phyloP scores from a whole-genome alignment of 305 asterid species.

The Andrographis paniculata region DNA sequence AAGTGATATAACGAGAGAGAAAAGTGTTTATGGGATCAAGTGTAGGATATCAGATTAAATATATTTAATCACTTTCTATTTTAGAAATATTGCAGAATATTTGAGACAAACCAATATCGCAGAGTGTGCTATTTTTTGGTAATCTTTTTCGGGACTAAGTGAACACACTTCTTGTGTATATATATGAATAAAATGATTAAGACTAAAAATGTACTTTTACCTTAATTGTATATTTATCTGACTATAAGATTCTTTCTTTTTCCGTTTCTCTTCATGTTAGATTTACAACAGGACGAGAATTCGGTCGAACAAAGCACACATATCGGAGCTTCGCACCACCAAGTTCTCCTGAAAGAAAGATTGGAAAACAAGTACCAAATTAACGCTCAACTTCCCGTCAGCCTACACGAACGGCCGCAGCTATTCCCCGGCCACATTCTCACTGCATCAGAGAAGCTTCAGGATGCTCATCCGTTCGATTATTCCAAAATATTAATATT shows the following conservation, averaged over 20 bases:
- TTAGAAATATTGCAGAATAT: too few relatives aligned
- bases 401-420: constrained; percentile 36
- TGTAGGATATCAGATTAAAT: too few relatives aligned
- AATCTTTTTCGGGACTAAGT: too few relatives aligned
- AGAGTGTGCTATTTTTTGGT: too few relatives aligned
- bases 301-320: constrained; percentile 20
- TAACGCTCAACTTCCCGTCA: constrained; percentile 27
- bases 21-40: too few relatives aligned
- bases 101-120: too few relatives aligned
- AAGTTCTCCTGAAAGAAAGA: constrained; percentile 56
- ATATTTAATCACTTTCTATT: too few relatives aligned
- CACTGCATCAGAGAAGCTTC: constrained; percentile 68
- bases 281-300: constrained; percentile 30
- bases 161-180: too few relatives aligned
- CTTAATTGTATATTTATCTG: background rate
- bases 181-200: too few relatives aligned
- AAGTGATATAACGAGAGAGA: too few relatives aligned
- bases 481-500: constrained; percentile 67
- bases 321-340: constrained; percentile 39
- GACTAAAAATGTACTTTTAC: too few relatives aligned
- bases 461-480: constrained; percentile 55
- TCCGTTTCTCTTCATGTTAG: constrained; percentile 28
- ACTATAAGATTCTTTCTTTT: constrained; percentile 10
- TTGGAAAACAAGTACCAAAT: constrained; percentile 32
- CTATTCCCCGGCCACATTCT: constrained; percentile 51